Conservation (phyloP, 2,329 filamentous ascomycete species). For the Fusarium nodosum region DNA sequence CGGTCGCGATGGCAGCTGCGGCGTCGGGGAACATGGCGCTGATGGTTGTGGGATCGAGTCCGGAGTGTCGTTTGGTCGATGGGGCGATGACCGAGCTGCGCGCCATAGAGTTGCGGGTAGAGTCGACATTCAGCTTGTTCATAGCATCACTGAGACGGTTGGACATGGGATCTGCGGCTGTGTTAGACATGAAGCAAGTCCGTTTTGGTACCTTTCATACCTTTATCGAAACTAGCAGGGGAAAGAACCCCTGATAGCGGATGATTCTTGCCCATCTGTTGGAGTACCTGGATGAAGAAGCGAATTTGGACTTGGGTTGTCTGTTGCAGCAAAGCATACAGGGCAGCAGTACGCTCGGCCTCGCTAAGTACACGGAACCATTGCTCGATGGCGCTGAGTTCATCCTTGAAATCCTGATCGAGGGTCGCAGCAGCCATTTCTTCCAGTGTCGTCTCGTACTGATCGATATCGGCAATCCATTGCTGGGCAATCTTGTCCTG, state of each 20-base stretch:
- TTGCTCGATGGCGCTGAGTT: constrained; percentile 98
- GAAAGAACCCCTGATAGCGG: constrained; percentile 97
- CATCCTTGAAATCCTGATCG: constrained; percentile 99
- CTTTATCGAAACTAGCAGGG: constrained; percentile 96
- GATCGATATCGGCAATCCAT: constrained; percentile 99
- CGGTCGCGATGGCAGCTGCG: constrained; percentile 96
- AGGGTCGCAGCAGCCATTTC: constrained; percentile 99
- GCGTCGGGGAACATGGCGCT: constrained; percentile 99
- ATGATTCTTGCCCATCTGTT: constrained; percentile 99
- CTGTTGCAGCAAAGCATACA: constrained; percentile 96
- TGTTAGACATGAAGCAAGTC: constrained; percentile 30
- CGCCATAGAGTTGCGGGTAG: constrained; percentile 86
- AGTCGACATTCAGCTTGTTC: constrained; percentile 92
- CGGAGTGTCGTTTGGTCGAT: constrained; percentile 93
- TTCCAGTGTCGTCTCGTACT: constrained; percentile 98
- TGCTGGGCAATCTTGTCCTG: constrained; percentile 96
- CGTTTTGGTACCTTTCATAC: constrained; percentile 61
- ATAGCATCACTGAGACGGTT: constrained; percentile 96
- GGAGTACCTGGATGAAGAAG: constrained; percentile 98
- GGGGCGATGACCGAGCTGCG: constrained; percentile 80
- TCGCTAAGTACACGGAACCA: constrained; percentile 99
- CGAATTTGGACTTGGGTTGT: constrained; percentile 98
- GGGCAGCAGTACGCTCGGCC: constrained; percentile 92
- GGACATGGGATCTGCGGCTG: constrained; percentile 86
- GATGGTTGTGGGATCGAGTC: constrained; percentile 92